A percentile compares a stretch with the other conserved stretches of the same genome.
Conservation (phyloP, 768 basidiomycete genomes). For the Hericium coralloides region DNA sequence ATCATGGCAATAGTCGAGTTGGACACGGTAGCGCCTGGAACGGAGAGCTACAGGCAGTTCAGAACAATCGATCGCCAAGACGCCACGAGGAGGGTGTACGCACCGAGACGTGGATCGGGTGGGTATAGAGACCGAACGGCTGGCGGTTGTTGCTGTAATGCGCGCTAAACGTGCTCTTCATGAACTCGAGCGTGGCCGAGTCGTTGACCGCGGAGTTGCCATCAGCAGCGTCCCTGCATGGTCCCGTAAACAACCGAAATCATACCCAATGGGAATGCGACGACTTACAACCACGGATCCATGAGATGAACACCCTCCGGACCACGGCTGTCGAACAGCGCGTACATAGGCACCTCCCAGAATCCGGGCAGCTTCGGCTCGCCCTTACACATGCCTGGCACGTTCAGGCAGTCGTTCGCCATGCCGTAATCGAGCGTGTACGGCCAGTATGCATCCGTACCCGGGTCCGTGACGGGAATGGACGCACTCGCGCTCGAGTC, state of each 20-base stretch:
- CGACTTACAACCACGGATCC: slow-evolving; percentile 71
- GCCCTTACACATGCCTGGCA: slow-evolving; percentile 52
- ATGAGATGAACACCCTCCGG: slow-evolving; percentile 56
- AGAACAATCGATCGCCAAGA: neutral
- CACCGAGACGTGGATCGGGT: slow-evolving; percentile 69
- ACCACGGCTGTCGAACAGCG: slow-evolving; percentile 56
- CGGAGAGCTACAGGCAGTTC: slow-evolving; percentile 28
- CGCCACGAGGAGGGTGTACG: slow-evolving; percentile 10
- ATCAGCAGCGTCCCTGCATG: slow-evolving; percentile 40
- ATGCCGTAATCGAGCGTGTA: slow-evolving; percentile 75
- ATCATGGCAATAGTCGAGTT: slow-evolving; percentile 63
- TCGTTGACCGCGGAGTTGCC: slow-evolving; percentile 44
- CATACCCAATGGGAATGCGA: neutral
- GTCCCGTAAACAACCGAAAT: slow-evolving; percentile 12
- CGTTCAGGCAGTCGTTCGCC: slow-evolving; percentile 64
- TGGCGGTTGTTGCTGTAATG: slow-evolving; percentile 72
- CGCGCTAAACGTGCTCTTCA: slow-evolving; percentile 63
- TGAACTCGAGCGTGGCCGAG: slow-evolving; percentile 56
- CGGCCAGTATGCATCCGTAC: slow-evolving; percentile 76
- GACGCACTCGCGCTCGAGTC: slow-evolving; percentile 57
- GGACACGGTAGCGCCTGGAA: slow-evolving; percentile 47
- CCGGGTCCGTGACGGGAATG: slow-evolving; percentile 53
- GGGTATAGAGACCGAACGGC: slow-evolving; percentile 75
- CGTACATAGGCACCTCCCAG: slow-evolving; percentile 85
- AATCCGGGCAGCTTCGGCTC: slow-evolving; percentile 65